Conservation (phyloP, 2,329 filamentous ascomycete species). For the Pseudopyricularia javanii region DNA sequence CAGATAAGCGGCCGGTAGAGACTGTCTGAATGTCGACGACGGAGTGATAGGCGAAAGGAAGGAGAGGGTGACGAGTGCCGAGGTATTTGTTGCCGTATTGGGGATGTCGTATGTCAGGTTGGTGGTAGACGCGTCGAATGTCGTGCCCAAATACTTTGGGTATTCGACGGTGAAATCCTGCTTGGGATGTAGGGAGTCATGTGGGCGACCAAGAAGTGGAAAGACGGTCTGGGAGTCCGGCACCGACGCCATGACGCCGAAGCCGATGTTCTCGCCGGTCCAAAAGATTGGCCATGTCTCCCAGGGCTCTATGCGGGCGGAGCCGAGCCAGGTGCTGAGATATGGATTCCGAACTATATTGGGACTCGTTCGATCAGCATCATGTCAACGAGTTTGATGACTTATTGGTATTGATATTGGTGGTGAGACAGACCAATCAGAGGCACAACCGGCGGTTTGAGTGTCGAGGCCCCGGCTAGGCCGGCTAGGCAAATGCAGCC, state of each 20-base stretch:
- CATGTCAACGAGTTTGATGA: not conserved
- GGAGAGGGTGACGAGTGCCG: slow-evolving; percentile 25
- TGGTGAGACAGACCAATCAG: slow-evolving; percentile 31
- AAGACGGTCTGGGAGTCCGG: slow-evolving; percentile 29
- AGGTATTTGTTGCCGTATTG: slow-evolving; percentile 7
- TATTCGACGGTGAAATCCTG: slow-evolving; percentile 22
- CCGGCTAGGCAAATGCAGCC: slow-evolving; percentile 18
- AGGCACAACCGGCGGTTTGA: slow-evolving; percentile 44
- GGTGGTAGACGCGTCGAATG: slow-evolving; percentile 12
- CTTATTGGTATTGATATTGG: not conserved
- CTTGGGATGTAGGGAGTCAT: slow-evolving; percentile 28
- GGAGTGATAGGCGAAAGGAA: slow-evolving; percentile 71
- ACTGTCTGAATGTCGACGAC: slow-evolving; percentile 67
- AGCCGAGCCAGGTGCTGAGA: slow-evolving; percentile 47
- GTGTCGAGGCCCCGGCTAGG: slow-evolving; percentile 31
- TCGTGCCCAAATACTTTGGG: slow-evolving; percentile 17
- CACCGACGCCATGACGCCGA: slow-evolving; percentile 35
- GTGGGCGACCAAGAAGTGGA: slow-evolving; percentile 36
- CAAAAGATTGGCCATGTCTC: slow-evolving; percentile 64
- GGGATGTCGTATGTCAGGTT: slow-evolving; percentile 30
- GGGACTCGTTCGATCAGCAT: not conserved
- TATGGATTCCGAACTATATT: slow-evolving; percentile 40
- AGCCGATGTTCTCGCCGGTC: slow-evolving; percentile 27
- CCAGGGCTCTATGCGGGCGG: slow-evolving; percentile 66
- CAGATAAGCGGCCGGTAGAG: slow-evolving; percentile 72